Evolutionary conservation across 257 asterid species (phyloP), one percentile per base, ranked within the genome.

Genomic region (Ligustrum vulgare): DNA sequence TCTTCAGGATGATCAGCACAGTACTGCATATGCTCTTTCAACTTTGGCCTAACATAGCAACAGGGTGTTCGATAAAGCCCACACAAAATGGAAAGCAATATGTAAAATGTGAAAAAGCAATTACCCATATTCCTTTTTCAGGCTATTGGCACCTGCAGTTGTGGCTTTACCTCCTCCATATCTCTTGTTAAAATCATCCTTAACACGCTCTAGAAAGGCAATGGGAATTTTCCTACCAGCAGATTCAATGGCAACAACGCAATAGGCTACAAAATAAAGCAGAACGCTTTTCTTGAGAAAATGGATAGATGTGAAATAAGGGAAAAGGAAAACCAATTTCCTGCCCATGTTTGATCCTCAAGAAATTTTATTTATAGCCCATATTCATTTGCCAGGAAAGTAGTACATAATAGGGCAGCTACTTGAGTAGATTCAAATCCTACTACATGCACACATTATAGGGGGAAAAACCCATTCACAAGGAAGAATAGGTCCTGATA

Each of bases 1-100:
- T 87, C 92, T 79, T 87, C 88, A 1, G 90, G 88, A 78, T 87
- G 85, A 31, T 80, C 86, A 3, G 76, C 80, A 73, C 87, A 84
- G 8, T 84, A 87, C 70, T 81, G 78, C 88, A 87, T 85, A 65
- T 85, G 91, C 80, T 85, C 89, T 79, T 87, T 85, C 79, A 87
- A 51, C 75, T 85, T 83, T 71, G 88, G 82, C 82, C 91, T 87
- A 67, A 43, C 56, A 72, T 13, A 31, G 13, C 20, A 4, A 23
- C n/a, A 23, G 18, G 22, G 8, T 13, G 16, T 68, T 16, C 41
- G 6, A 5, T n/a, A 39, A 33, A n/a, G 69, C 37, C 33, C 6
- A 1, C 18, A 11, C 20, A 47, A 47, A n/a, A 23, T 6, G 7
- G 8, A 47, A 23, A 41, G 16, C 13, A 11, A 67, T 39, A 16